Evolutionary conservation across 768 basidiomycete genomes (phyloP), one percentile per base, ranked within the genome.

Genomic region (Crucibulum laeve): DNA sequence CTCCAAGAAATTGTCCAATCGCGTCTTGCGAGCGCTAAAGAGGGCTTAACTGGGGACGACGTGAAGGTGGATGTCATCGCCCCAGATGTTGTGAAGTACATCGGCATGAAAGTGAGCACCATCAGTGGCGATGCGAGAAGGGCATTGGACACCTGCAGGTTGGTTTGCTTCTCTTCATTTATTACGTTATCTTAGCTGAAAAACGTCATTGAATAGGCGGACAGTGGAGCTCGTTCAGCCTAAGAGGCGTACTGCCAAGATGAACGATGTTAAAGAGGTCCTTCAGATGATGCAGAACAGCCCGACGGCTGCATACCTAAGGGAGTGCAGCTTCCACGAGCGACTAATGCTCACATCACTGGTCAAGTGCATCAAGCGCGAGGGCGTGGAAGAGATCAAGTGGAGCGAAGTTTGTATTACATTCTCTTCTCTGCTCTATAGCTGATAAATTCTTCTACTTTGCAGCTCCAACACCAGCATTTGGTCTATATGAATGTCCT

Each of bases 51-150:
- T 7, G 57, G 72, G 7, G 67, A 70, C 7, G 65, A 74, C 43
- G 66, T 73, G 0, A 69, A 73, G 28, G 59, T 57, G 25, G 67
- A 64, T 13, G 77, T 86, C 8, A 71, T 89, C 17, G 71, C 65
- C 8, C 45, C 64, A 0, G 91, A 92, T 54, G 94, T 87, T 1
- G 76, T 97, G 50, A 86, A 80, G 56, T 80, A 92, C 47, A 91
- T 91, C 3, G 85, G 94, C 1, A 91, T 74, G 71, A 73, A 70
- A 44, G 70, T 77, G 19, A 71, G 71, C 48, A 71, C 77, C 10
- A 89, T 96, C 45, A 94, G 91, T 44, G 96, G 96, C 21, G 96
- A 99, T 60, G 96, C 96, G 1, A 71, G 96, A 41, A 74, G 94
- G 23, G 88, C 94, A 4, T 70, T 99, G 45, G 96, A 99, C 58